Percentiles rank a stretch among this genome's conserved stretches.
Conservation (phyloP, 106 monocot genomes). For the Dendrobium chrysotoxum region DNA sequence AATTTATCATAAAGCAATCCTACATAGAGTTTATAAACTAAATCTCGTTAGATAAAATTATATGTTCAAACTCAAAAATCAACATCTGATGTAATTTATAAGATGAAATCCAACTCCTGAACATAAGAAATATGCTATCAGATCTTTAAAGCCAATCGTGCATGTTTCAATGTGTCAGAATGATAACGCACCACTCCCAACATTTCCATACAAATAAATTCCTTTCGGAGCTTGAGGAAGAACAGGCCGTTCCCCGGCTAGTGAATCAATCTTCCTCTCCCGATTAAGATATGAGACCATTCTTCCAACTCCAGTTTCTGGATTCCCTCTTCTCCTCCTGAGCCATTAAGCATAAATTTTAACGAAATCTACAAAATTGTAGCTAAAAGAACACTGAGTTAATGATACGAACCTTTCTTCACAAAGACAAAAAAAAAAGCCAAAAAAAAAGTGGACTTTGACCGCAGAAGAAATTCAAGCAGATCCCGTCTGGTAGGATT, state of each 20-base stretch:
- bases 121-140: neutral
- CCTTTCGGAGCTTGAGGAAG: conserved; percentile 77
- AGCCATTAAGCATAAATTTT: conserved; percentile 3
- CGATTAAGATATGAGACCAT: conserved; percentile 92
- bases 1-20: neutral
- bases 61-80: neutral
- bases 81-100: neutral
- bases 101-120: neutral
- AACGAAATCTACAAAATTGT: neutral
- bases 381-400: neutral
- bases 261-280: conserved; percentile 71
- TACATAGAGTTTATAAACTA: neutral
- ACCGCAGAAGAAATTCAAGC: no score
- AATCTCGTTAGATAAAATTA: neutral
- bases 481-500: no score
- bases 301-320: conserved; percentile 88
- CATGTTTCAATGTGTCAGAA: neutral
- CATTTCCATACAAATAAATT: conserved; percentile 89
- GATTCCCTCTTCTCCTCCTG: conserved; percentile 49
- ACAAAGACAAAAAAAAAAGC: no score
- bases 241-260: conserved; percentile 61
- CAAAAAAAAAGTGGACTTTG: no score
- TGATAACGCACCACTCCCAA: conserved; percentile 70
- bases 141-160: neutral
- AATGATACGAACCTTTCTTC: neutral